Conservation (phyloP, 2,329 filamentous ascomycete species). For the Stachybotrys chartarum region DNA sequence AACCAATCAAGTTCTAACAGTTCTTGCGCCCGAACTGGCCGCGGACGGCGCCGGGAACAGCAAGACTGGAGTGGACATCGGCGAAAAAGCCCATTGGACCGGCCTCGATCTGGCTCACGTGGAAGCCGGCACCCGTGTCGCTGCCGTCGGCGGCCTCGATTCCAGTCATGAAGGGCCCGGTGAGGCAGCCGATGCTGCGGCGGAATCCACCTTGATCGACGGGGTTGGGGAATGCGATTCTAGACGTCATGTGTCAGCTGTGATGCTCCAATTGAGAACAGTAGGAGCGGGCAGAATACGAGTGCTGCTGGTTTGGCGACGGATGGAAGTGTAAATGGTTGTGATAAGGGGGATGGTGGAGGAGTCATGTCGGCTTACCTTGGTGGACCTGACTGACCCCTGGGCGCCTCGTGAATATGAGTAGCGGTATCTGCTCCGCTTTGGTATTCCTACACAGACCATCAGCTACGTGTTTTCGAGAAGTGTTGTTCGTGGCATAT, state of each 20-base stretch:
- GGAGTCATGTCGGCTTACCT: slow-evolving; percentile 19
- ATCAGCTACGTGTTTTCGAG: not conserved
- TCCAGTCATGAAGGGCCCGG: slow-evolving; percentile 27
- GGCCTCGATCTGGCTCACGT: slow-evolving; percentile 40
- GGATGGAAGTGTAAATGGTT: not conserved
- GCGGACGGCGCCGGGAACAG: slow-evolving; percentile 42
- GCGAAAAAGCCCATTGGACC: slow-evolving; percentile 44
- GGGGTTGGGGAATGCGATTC: slow-evolving; percentile 42
- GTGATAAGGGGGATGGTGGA: not conserved
- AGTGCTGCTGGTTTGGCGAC: not conserved
- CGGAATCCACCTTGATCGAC: slow-evolving; percentile 24
- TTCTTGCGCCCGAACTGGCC: slow-evolving; percentile 31
- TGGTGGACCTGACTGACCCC: slow-evolving; percentile 40
- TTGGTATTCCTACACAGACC: slow-evolving; percentile 26
- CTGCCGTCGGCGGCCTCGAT: slow-evolving; percentile 16
- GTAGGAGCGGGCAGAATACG: not conserved
- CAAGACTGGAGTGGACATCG: slow-evolving; percentile 42
- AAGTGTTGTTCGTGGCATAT: not conserved
- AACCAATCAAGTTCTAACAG: not conserved
- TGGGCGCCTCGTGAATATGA: slow-evolving; percentile 44
- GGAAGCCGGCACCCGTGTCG: slow-evolving; percentile 35
- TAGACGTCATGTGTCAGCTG: slow-evolving; percentile 1
- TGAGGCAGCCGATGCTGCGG: slow-evolving; percentile 32
- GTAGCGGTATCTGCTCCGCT: slow-evolving; percentile 45
- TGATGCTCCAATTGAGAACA: not conserved